Base-by-base conservation (phyloP, 106 monocot species). In the Dactylorhiza incarnata region DNA sequence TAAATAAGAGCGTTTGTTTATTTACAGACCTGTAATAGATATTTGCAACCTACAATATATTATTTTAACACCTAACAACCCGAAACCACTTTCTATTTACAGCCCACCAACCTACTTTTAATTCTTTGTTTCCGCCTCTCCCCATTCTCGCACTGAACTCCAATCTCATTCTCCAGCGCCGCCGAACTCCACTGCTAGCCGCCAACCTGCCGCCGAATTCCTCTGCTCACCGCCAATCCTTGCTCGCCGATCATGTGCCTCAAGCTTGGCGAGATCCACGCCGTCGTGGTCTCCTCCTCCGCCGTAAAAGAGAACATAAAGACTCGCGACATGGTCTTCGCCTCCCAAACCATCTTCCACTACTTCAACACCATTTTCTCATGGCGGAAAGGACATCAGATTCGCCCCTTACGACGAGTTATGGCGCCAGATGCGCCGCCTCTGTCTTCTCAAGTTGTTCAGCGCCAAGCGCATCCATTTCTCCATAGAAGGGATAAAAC, bases 291-390 rank as follows among this genome's bases (percentile, higher is more conserved):
- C 19, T 73, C 73, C 50, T 73, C 49, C 12, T 24, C 73, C 49
- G 47, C 37, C 37, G 37, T 3, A 37, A 37, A 37, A 37, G 3
- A 37, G 37, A 3, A 3, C 37, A 37, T 37, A 37, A 79, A 79
- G 58, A 72, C 56, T 11, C 73, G 65, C 14, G 79, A 79, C 65
- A 17, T 61, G 16, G 59, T 17, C 62, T 73, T 79, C 20, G 48
- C 73, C 6, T 25, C 59, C 4, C 22, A 73, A 10, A 63, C 73
- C 19, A 17, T 24, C 7, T 13, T 12, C 49, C 3, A 16, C 61
- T 6, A 73, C 29, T 3, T 16, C 16, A 49, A 61, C 5, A 7
- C 62, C 23, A 45, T 72, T 1, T 49, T 25, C 7, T 78, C 72
- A 9, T 56, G 16, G 0, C n/a, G 16, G 11, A 3, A 22, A 15